A percentile compares a stretch with the other conserved stretches of the same genome.
phyloP scores from a whole-genome alignment of 164 flowering plant genomes.

The Chimonanthus salicifolius region DNA sequence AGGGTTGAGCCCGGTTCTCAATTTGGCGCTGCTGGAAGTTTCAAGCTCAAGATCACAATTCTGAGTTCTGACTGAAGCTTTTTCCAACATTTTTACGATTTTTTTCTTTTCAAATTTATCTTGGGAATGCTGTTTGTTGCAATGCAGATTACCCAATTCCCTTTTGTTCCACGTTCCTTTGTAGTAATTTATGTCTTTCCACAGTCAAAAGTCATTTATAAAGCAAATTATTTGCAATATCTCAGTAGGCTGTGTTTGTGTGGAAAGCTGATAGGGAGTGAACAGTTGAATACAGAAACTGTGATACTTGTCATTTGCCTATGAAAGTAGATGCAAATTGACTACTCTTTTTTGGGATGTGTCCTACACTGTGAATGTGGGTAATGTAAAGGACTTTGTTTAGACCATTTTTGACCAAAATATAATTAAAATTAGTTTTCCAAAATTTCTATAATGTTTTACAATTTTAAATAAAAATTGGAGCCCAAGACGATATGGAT shows the following conservation, averaged over 20 bases:
- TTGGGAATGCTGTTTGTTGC: slow-evolving; percentile 11
- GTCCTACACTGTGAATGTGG: too few species aligned
- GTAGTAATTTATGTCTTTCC: slow-evolving; percentile 24
- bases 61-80: background rate
- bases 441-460: too few species aligned
- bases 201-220: background rate
- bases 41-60: background rate
- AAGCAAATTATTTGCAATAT: slow-evolving; percentile 1
- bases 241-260: background rate
- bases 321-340: too few species aligned
- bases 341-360: too few species aligned
- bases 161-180: slow-evolving; percentile 12
- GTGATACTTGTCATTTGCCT: too few species aligned
- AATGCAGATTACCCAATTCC: slow-evolving; percentile 9
- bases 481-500: too few species aligned
- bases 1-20: background rate
- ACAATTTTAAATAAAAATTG: too few species aligned
- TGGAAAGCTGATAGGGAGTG: too few species aligned
- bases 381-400: too few species aligned
- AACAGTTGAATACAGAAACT: too few species aligned
- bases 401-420: too few species aligned
- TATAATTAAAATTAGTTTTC: too few species aligned
- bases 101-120: slow-evolving; percentile 11
- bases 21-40: background rate
- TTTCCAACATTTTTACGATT: background rate